Evolutionary conservation across 78 protist species (phyloP), one percentile per base, ranked within the genome.

Genomic region (Pigoraptor vietnamica): DNA sequence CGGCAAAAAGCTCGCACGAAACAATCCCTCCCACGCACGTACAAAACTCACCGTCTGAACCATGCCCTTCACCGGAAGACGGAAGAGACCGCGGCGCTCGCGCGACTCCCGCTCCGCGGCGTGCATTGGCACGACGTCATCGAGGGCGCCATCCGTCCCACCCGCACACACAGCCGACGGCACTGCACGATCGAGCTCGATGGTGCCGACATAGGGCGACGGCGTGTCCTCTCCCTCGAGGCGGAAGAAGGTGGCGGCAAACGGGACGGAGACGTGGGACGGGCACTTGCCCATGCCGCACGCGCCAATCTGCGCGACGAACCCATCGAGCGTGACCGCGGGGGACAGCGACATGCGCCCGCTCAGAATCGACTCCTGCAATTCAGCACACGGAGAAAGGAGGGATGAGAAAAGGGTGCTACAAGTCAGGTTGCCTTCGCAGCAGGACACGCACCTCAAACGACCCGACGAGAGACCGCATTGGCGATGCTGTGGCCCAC

Each of bases 241-340:
- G 48, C 24, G 40, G 40, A 32, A 86, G 10, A 86, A 86, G 21
- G 32, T 19, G 55, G 89, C 48, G 33, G 89, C 0, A 40, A 35
- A 86, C 0, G 89, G 89, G 32, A 86, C 6, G 33, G 40, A 37
- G n/a, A 86, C 89, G 89, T 86, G 89, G 6, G 39, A 23, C 34
- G 40, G 89, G 48, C 40, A 37, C 89, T 86, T 86, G 39, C 89
- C 89, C 55, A 32, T 1, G 40, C 89, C 89, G 37, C 24, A 86
- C 21, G 25, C 89, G 89, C 48, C 89, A 24, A 86, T 35, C 40
- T 86, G 37, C 21, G 89, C 89, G 40, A 37, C 40, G 37, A 86
- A 86, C 23, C 40, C 89, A 35, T 6, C 23, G 89, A 86, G 1
- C 23, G 39, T 0, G n/a, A 32, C 2, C 35, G 40, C 39, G 89